Base-by-base conservation (phyloP, 108 stramenopile genomes). In the Cylindrotheca closterium region DNA sequence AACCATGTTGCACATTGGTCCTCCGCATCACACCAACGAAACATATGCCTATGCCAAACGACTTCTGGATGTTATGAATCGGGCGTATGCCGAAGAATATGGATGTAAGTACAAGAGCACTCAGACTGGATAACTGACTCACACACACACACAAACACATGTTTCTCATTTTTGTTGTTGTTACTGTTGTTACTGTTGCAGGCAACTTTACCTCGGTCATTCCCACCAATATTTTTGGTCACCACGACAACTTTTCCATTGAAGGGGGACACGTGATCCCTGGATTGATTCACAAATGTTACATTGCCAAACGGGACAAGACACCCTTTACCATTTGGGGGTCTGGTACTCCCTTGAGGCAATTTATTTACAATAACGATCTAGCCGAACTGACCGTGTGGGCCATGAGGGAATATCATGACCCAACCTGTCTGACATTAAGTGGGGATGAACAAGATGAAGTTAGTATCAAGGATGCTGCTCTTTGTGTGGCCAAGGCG, bases 21-120 rank as follows among this genome's bases (percentile, higher is more conserved):
- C 98, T 25, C 98, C 98, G 19, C 98, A 99, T 70, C 70, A 81
- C 30, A 81, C 80, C 70, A 99, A 99, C 77, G 98, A 97, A 68
- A 94, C 96, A 50, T 99, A 99, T 76, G 97, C 97, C 37, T 98
- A 97, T 71, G 97, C 97, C 69, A 99, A 99, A 73, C 95, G 98
- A 55, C 84, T 99, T 81, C 95, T 99, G 63, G 98, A 99, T 67
- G 97, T 97, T 64, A 87, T 98, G 95, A 98, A 97, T 74, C 76
- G 96, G 24, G 96, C 96, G 52, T 99, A 99, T 80, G 86, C 85
- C 30, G 94, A 95, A 64, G 94, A 99, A 78, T 97, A 99, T 69
- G 84, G 87, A 24, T 73, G 71, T 62, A 62, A 25, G 60, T 62
- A 52, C 50, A 5, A 21, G 50, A 15, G 55, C 18, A 4, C 7